Evolutionary conservation across 352 stramenopile genomes (phyloP).

Genomic region (Phytophthora chlamydospora): DNA sequence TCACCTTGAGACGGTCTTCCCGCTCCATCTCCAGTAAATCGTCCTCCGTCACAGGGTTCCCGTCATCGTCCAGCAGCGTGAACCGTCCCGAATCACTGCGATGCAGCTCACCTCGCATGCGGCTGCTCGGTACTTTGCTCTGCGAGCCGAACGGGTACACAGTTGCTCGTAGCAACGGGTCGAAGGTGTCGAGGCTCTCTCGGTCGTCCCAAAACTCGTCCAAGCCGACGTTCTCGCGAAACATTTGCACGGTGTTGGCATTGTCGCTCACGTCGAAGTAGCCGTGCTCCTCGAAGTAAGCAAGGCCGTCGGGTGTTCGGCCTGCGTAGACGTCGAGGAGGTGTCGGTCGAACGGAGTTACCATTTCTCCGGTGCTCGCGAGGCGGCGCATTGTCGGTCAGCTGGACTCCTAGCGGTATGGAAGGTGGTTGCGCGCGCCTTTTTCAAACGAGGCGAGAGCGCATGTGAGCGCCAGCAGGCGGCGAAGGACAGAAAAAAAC

Average conservation of each 20-base stretch:
- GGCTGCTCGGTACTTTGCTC: slow-evolving; percentile 39
- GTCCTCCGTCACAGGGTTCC: slow-evolving; percentile 62
- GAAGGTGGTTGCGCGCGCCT: slow-evolving; percentile 15
- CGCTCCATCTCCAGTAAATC: slow-evolving; percentile 53
- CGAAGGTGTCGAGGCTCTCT: slow-evolving; percentile 37
- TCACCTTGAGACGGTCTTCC: slow-evolving; percentile 53
- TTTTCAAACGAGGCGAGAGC: slow-evolving; percentile 31
- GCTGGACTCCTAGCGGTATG: slow-evolving; percentile 15
- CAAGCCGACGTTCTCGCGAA: slow-evolving; percentile 70
- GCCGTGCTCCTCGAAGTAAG: slow-evolving; percentile 75
- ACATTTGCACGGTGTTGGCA: slow-evolving; percentile 82
- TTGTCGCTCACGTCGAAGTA: slow-evolving; percentile 80
- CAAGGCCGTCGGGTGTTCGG: slow-evolving; percentile 50
- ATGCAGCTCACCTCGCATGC: slow-evolving; percentile 30
- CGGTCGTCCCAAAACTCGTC: slow-evolving; percentile 70
- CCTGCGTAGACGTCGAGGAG: slow-evolving; percentile 66
- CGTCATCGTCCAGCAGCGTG: slow-evolving; percentile 62
- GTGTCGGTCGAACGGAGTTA: slow-evolving; percentile 64
- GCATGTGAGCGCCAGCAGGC: slow-evolving; percentile 22
- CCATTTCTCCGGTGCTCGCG: slow-evolving; percentile 18
- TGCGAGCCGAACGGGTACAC: slow-evolving; percentile 42
- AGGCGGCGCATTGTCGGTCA: slow-evolving; percentile 14
- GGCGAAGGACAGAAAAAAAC: slow-evolving; percentile 30
- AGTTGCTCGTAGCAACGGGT: slow-evolving; percentile 28
- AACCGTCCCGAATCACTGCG: slow-evolving; percentile 48